Evolutionary conservation across 805 yeast genomes (phyloP).

Genomic region (Candida peoriensis): DNA sequence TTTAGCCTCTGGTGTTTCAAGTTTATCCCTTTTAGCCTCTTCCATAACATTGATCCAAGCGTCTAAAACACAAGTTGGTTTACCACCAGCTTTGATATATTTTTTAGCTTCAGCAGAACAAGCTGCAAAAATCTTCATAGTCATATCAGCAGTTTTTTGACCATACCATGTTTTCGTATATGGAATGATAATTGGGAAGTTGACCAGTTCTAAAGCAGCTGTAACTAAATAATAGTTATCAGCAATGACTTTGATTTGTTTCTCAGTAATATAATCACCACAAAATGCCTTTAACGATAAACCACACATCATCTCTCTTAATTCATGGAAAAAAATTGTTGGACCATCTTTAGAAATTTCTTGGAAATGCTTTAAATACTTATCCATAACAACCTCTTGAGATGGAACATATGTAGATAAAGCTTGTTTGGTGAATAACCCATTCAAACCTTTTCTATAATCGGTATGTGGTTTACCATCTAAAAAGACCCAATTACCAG

Average conservation of each 20-base stretch:
- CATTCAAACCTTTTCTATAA: slow-evolving; percentile 86
- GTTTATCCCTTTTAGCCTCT: slow-evolving; percentile 50
- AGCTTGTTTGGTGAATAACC: slow-evolving; percentile 81
- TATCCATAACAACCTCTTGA: slow-evolving; percentile 80
- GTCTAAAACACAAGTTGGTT: slow-evolving; percentile 88
- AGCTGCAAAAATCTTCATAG: slow-evolving; percentile 83
- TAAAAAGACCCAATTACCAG: slow-evolving; percentile 95
- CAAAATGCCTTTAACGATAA: slow-evolving; percentile 89
- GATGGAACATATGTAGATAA: slow-evolving; percentile 79
- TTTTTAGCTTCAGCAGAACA: slow-evolving; percentile 89
- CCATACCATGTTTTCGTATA: slow-evolving; percentile 99
- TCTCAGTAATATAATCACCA: slow-evolving; percentile 91
- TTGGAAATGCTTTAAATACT: slow-evolving; percentile 65
- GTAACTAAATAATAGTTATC: slow-evolving; percentile 91
- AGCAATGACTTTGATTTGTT: slow-evolving; percentile 80
- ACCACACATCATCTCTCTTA: slow-evolving; percentile 96
- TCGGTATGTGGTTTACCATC: slow-evolving; percentile 96
- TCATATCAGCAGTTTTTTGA: slow-evolving; percentile 84
- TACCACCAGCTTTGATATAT: slow-evolving; percentile 70
- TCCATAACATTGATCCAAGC: slow-evolving; percentile 89
- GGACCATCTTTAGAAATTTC: slow-evolving; percentile 59
- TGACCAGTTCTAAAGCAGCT: slow-evolving; percentile 94
- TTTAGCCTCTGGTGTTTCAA: slow-evolving; percentile 47
- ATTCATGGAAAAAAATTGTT: slow-evolving; percentile 79
- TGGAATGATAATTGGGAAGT: slow-evolving; percentile 95